phyloP scores from a whole-genome alignment of 2,329 filamentous ascomycete genomes.

The Hypoxylon rubiginosum region DNA sequence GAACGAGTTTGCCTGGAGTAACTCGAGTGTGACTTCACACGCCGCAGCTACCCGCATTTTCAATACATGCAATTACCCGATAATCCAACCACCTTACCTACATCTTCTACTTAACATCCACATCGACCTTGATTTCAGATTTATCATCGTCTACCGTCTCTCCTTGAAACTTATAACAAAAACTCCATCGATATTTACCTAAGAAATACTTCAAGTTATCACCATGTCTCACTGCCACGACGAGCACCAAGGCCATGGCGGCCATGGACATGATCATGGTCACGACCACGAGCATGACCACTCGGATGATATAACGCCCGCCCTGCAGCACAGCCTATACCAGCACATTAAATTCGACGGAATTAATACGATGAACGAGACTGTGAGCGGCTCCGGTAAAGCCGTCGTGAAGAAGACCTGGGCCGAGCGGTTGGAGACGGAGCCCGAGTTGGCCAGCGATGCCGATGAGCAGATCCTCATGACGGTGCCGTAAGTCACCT shows the following conservation, averaged over 20 bases:
- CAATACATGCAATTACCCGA: slow-evolving; percentile 37
- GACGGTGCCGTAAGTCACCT: slow-evolving; percentile 87
- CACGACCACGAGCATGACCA: slow-evolving; percentile 88
- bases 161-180: background rate
- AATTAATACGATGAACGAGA: slow-evolving; percentile 88
- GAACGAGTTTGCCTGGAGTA: background rate
- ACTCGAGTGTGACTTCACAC: slow-evolving; percentile 24
- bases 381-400: slow-evolving; percentile 74
- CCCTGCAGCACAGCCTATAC: slow-evolving; percentile 91
- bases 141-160: background rate
- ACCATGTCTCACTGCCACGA: slow-evolving; percentile 64
- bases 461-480: slow-evolving; percentile 95
- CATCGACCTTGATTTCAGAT: slow-evolving; percentile 51
- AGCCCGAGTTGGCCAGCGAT: slow-evolving; percentile 86
- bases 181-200: background rate
- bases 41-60: slow-evolving; percentile 37
- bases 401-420: slow-evolving; percentile 91
- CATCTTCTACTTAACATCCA: background rate
- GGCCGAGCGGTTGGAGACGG: slow-evolving; percentile 78
- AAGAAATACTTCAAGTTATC: background rate
- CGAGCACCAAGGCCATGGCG: slow-evolving; percentile 62
- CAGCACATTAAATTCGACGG: slow-evolving; percentile 91
- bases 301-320: slow-evolving; percentile 91
- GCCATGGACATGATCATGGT: slow-evolving; percentile 58
- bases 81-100: slow-evolving; percentile 10